Conservation (phyloP, 2,329 filamentous ascomycete species). For the Clathrospora elynae region DNA sequence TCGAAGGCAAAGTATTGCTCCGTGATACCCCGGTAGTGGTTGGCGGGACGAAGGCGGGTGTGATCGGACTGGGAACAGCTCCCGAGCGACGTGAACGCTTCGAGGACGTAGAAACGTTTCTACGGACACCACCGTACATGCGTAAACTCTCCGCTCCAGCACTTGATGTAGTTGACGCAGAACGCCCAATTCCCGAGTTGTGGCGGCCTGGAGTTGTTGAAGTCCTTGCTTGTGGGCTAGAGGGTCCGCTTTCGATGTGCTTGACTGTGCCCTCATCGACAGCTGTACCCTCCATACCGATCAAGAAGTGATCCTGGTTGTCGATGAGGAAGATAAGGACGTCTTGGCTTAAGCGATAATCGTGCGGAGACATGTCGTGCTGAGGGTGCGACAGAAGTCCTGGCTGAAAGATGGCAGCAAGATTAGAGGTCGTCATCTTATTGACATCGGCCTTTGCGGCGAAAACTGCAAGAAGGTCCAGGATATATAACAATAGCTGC, state of each 20-base stretch:
- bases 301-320: slow-evolving; percentile 97
- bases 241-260: slow-evolving; percentile 71
- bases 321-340: slow-evolving; percentile 98
- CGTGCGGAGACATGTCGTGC: slow-evolving; percentile 93
- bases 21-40: slow-evolving; percentile 65
- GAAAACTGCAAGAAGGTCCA: slow-evolving; percentile 94
- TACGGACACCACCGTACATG: slow-evolving; percentile 76
- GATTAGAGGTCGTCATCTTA: slow-evolving; percentile 92
- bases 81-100: slow-evolving; percentile 78
- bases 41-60: slow-evolving; percentile 38
- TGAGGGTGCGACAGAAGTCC: slow-evolving; percentile 91
- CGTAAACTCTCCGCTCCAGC: slow-evolving; percentile 85
- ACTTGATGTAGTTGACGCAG: slow-evolving; percentile 70
- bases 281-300: slow-evolving; percentile 98
- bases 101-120: slow-evolving; percentile 94
- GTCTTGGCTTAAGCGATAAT: slow-evolving; percentile 94
- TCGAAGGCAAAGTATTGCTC: slow-evolving; percentile 93
- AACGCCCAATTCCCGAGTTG: slow-evolving; percentile 68
- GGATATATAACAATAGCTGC: slow-evolving; percentile 91
- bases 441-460: slow-evolving; percentile 96
- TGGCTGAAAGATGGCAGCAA: slow-evolving; percentile 96
- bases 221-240: slow-evolving; percentile 57
- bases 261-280: slow-evolving; percentile 80
- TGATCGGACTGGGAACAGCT: slow-evolving; percentile 67
- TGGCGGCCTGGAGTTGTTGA: slow-evolving; percentile 55